These are phyloP conservation scores for Pleurotus tuoliensis DNA, from an alignment of 768 basidiomycete species.

Conservation along the genomic window DNA sequence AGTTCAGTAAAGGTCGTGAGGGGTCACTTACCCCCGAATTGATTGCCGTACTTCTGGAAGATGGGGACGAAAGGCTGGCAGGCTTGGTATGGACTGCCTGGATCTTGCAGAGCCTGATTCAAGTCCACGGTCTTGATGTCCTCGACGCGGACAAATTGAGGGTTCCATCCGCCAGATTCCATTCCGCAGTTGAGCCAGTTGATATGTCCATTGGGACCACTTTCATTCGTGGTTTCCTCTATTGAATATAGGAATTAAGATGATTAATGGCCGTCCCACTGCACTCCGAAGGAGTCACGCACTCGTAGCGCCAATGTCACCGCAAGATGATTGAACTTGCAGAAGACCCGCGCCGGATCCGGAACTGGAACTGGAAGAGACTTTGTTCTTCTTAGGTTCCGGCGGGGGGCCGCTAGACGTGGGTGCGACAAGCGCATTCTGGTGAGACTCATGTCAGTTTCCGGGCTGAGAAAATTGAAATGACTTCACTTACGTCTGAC, in stretches of 20 bases:
- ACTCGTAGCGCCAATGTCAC: constrained; percentile 49
- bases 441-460: too few species aligned
- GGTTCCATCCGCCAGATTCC: constrained; percentile 60
- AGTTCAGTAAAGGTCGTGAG: not conserved
- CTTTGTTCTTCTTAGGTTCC: not conserved
- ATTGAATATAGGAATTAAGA: constrained; percentile 9
- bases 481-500: not conserved
- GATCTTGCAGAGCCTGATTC: constrained; percentile 40
- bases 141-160: constrained; percentile 53
- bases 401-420: not conserved
- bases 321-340: constrained; percentile 38
- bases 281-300: constrained; percentile 12
- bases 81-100: constrained; percentile 51
- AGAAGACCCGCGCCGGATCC: not conserved
- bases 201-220: constrained; percentile 70
- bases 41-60: constrained; percentile 59
- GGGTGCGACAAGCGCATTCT: too few species aligned
- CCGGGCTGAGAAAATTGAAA: too few species aligned
- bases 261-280: not conserved
- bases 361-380: not conserved
- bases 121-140: constrained; percentile 49
- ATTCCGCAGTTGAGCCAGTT: constrained; percentile 81
- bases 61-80: constrained; percentile 46
- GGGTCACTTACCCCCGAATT: constrained; percentile 25
- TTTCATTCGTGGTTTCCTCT: constrained; percentile 45